Base-by-base conservation (phyloP, 768 basidiomycete species). In the Boletus fagicola region DNA sequence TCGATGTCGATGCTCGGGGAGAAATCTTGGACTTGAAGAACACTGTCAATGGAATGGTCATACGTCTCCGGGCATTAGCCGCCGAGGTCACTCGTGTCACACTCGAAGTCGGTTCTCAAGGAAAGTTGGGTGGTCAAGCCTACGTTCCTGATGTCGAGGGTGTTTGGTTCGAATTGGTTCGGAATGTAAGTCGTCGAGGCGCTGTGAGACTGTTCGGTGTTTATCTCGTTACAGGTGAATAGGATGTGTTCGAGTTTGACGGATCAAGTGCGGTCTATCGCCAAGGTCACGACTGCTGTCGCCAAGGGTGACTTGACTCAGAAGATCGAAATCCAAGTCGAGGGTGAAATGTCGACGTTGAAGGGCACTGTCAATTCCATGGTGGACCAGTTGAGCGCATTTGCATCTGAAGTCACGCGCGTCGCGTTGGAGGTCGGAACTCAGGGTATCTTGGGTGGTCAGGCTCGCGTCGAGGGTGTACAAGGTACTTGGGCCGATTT, bases 401-500 rank as follows among this genome's bases (percentile, higher is more conserved):
- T 95, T 68, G 90, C 92, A 15, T 84, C 83, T 3, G 92, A 94
- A 61, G 84, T 90, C 30, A 90, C 86, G 6, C 80, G 90, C 60
- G 88, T 96, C 48, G 92, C 93, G 2, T 73, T 91, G 68, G 92
- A 94, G 64, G 92, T 94, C 65, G 93, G 93, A 24, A 94, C 93
- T 4, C 87, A 94, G 65, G 93, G 90, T 67, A 92, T 92, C 45
- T 77, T 95, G 62, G 93, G 94, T 58, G 93, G 93, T 53, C 92
- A 95, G 68, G 94, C 94, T 11, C 84, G 81, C 35, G 94, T 96
- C 36, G 87, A 90, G 60, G 92, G 91, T 67, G 93, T 94, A 0
- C 90, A 94, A 70, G 94, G 94, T 18, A 94, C 93, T 9, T 97
- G 94, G 94, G 86, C 87, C 20, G 89, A 92, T 67, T 78, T 97